Evolutionary conservation across 257 asterid genomes (phyloP).

Genomic region (Ocimum tenuiflorum): DNA sequence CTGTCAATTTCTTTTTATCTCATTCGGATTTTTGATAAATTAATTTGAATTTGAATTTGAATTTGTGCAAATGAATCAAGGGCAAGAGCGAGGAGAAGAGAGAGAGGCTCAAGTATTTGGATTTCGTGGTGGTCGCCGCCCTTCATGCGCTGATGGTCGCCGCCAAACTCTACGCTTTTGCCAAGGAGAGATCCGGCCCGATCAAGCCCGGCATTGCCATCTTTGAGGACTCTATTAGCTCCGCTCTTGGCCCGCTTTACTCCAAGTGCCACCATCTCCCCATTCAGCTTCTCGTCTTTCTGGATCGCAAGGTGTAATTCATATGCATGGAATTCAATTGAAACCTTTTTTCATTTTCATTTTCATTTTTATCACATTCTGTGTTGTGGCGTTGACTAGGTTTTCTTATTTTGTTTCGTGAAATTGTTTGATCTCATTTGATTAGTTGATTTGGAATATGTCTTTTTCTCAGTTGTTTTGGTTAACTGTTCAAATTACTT

Average conservation of each 20-base stretch:
- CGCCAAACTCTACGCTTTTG: constrained; percentile 10
- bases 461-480: background rate
- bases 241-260: constrained; percentile 9
- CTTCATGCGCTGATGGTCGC: background rate
- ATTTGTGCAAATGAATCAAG: constrained; percentile 12
- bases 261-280: constrained; percentile 11
- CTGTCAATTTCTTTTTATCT: too few relatives aligned
- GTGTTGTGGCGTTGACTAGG: too few relatives aligned
- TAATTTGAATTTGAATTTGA: background rate
- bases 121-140: constrained; percentile 16
- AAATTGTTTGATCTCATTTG: background rate
- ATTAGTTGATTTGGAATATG: background rate
- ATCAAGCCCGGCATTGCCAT: constrained; percentile 14
- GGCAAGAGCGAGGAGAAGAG: constrained; percentile 2
- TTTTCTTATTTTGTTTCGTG: background rate
- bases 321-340: background rate
- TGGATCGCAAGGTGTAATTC: constrained; percentile 17
- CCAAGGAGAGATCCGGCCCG: constrained; percentile 19
- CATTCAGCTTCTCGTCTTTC: constrained; percentile 10
- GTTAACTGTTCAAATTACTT: background rate
- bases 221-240: constrained; percentile 16
- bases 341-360: background rate
- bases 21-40: background rate
- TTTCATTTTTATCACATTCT: too few relatives aligned
- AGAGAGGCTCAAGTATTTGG: constrained; percentile 18